These are phyloP conservation scores for Aulographum hederae DNA, from an alignment of 2,329 filamentous ascomycete genomes.

Conservation along the genomic window DNA sequence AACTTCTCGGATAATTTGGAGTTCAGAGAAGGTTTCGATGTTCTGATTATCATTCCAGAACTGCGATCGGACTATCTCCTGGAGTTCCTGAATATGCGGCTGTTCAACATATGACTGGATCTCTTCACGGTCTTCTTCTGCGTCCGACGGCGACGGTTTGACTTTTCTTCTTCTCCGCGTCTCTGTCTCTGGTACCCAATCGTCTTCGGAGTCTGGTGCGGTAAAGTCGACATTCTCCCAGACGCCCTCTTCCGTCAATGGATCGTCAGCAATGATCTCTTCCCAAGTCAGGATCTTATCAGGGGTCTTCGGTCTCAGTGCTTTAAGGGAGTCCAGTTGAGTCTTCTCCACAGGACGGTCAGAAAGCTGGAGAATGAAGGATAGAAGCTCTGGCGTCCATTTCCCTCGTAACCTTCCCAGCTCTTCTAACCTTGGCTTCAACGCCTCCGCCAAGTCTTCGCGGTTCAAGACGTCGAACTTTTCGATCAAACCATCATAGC, in stretches of 20 bases:
- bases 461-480: constrained; percentile 67
- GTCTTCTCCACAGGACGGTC: constrained; percentile 60
- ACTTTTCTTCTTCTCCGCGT: too few species aligned
- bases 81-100: too few species aligned
- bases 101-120: constrained; percentile 9
- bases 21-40: constrained; percentile 26
- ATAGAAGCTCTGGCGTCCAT: constrained; percentile 64
- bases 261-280: constrained; percentile 60
- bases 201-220: too few species aligned
- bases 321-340: constrained; percentile 42
- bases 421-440: constrained; percentile 39
- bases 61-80: constrained; percentile 24
- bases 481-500: constrained; percentile 46
- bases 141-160: too few species aligned
- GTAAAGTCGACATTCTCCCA: constrained; percentile 56
- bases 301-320: constrained; percentile 28
- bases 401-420: constrained; percentile 34
- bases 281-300: constrained; percentile 50
- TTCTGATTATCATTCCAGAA: constrained; percentile 11
- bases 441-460: constrained; percentile 59
- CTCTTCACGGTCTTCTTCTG: not conserved
- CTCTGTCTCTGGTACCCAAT: too few species aligned
- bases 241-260: constrained; percentile 47
- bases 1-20: constrained; percentile 56
- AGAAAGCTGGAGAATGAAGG: constrained; percentile 63